Evolutionary conservation across 495 filamentous ascomycete genomes (phyloP), one percentile per base, ranked within the genome.

Genomic region (Trichoderma virens): DNA sequence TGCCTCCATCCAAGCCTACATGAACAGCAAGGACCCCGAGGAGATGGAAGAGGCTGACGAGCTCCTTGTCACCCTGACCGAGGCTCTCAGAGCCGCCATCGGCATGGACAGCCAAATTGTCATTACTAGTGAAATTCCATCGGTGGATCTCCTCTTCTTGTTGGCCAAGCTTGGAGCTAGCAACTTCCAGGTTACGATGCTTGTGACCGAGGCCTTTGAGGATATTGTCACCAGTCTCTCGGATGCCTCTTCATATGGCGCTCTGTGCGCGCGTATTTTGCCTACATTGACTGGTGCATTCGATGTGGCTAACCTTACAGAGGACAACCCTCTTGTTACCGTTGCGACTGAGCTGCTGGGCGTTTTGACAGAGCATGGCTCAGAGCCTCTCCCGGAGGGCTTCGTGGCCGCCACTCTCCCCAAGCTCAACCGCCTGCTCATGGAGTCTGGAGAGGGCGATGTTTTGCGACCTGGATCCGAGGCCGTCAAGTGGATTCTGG

Each of bases 161-260:
- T 82, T 98, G 67, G 94, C 90, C 45, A 92, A 88, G 71, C 88
- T 91, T 70, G 92, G 92, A 25, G 90, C 93, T 0, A 84, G 82
- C 35, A 97, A 94, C 75, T 93, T 91, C 79, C 90, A 96, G 72
- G 79, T 96, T 41, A 87, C 85, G 1, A 82, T 88, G 77, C 80
- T 96, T 23, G 88, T 97, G 18, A 89, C 84, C 64, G 95, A 98
- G 73, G 86, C 91, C 0, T 96, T 98, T 70, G 92, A 97, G 74
- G 89, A 93, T 41, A 86, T 97, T 65, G 87, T 88, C 0, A 81
- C 83, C 32, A 82, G 82, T 5, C 83, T 96, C 66, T 73, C 85
- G 6, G 82, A 87, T 16, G 75, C 82, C 23, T 83, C 87, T 20
- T 75, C 85, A 13, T 98, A 93, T 73, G 79, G 85, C 27, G 84